A percentile compares a stretch with the other conserved stretches of the same genome.
phyloP scores from a whole-genome alignment of 306 rosid genomes.

The Cotoneaster glaucophyllus region DNA sequence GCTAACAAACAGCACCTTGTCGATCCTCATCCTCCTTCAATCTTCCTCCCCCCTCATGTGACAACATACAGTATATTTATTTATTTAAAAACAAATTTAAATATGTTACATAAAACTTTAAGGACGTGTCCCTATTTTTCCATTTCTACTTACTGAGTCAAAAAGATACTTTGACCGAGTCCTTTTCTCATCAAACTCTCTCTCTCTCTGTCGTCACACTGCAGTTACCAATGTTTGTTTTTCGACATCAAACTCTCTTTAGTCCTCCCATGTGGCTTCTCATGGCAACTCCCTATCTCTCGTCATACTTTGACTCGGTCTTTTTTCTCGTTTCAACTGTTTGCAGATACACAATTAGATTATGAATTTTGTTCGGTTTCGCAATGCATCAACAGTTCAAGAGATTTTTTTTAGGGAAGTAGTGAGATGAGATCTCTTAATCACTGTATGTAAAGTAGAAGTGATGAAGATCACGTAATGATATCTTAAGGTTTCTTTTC shows the following conservation, averaged over 20 bases:
- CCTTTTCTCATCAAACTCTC: not conserved
- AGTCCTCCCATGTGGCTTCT: not conserved
- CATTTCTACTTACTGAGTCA: slow-evolving; percentile 12
- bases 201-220: not conserved
- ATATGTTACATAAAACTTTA: not conserved
- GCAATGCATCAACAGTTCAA: too few species aligned
- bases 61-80: not conserved
- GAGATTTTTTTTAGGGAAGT: too few species aligned
- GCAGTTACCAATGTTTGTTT: not conserved
- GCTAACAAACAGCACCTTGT: not conserved
- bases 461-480: too few species aligned
- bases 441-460: too few species aligned
- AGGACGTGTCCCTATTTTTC: not conserved
- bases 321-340: not conserved
- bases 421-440: too few species aligned
- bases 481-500: too few species aligned
- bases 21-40: too few species aligned
- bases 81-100: not conserved
- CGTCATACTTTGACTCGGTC: too few species aligned
- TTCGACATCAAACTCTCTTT: not conserved
- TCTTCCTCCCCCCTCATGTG: not conserved
- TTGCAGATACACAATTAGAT: not conserved
- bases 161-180: slow-evolving; percentile 21
- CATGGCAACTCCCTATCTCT: too few species aligned
- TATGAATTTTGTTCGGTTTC: not conserved